Conservation (phyloP, 1,284 basidiomycete genomes). For the Bjerkandera adusta region DNA sequence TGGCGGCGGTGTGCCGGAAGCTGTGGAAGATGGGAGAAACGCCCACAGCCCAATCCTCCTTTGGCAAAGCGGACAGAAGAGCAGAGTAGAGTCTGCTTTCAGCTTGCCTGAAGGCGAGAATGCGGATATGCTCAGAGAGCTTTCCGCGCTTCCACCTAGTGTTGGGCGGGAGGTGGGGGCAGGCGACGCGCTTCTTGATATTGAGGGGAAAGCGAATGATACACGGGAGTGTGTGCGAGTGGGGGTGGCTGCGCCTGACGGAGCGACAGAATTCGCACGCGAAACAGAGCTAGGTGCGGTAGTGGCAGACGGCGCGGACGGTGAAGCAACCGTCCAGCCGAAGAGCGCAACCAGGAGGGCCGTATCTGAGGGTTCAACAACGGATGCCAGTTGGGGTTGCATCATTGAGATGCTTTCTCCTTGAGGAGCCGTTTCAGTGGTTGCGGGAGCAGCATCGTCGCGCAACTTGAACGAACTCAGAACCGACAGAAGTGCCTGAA, state of each 20-base stretch:
- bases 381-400: constrained; percentile 4
- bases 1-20: constrained; percentile 13
- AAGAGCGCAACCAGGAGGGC: constrained; percentile 65
- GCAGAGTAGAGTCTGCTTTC: constrained; percentile 46
- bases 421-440: constrained; percentile 9
- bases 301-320: constrained; percentile 19
- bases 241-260: constrained; percentile 35
- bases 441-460: too few relatives aligned
- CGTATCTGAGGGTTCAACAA: constrained; percentile 39
- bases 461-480: constrained; percentile 29
- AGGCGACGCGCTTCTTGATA: constrained; percentile 20
- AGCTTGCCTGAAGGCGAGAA: constrained; percentile 9
- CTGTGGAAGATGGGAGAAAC: constrained; percentile 39
- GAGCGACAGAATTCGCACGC: constrained; percentile 37
- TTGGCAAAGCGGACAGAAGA: constrained; percentile 70
- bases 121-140: constrained; percentile 11
- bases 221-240: constrained; percentile 25
- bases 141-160: constrained; percentile 8
- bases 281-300: constrained; percentile 40
- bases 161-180: constrained; percentile 18
- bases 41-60: constrained; percentile 77
- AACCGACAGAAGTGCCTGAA: constrained; percentile 29
- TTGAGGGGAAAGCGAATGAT: constrained; percentile 43
- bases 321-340: constrained; percentile 58
- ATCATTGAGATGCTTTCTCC: constrained; percentile 10